Evolutionary conservation across 2,329 filamentous ascomycete genomes (phyloP).

Genomic region (Cadophora sp.): DNA sequence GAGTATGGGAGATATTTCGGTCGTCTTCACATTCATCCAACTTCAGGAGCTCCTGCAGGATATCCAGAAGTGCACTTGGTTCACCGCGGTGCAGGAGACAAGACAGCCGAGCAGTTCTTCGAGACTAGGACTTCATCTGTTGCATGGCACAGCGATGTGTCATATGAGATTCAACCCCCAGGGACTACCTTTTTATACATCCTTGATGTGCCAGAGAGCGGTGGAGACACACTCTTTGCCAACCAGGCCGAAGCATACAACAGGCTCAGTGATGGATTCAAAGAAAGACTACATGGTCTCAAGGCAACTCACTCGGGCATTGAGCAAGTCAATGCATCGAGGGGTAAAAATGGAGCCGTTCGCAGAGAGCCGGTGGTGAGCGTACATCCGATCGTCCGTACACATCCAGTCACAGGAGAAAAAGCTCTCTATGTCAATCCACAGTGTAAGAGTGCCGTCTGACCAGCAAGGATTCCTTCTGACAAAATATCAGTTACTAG

Average conservation of each 20-base stretch:
- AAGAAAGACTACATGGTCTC: conserved; percentile 80
- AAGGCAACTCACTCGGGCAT: conserved; percentile 81
- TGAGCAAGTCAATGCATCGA: conserved; percentile 78
- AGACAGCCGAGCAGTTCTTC: conserved; percentile 66
- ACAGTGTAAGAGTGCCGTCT: conserved; percentile 65
- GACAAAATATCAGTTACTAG: conserved; percentile 67
- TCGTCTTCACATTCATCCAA: conserved; percentile 82
- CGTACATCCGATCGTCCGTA: conserved; percentile 79
- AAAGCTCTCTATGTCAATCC: conserved; percentile 86
- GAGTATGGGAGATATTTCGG: conserved; percentile 79
- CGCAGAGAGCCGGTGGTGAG: conserved; percentile 77
- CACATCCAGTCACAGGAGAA: conserved; percentile 82
- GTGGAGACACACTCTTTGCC: conserved; percentile 85
- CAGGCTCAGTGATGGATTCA: conserved; percentile 79
- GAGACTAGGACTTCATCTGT: conserved; percentile 77
- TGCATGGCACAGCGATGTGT: conserved; percentile 89
- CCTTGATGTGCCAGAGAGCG: conserved; percentile 79
- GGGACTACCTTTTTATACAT: conserved; percentile 90
- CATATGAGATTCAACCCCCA: conserved; percentile 87
- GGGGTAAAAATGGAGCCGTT: conserved; percentile 71
- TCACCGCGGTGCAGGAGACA: conserved; percentile 73
- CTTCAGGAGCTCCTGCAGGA: conserved; percentile 75
- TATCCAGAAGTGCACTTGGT: conserved; percentile 81
- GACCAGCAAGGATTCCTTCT: conserved; percentile 57
- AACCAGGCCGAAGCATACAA: conserved; percentile 84